These are phyloP conservation scores for Periconia macrospinosa DNA, from an alignment of 2,329 filamentous ascomycete species.

Conservation along the genomic window DNA sequence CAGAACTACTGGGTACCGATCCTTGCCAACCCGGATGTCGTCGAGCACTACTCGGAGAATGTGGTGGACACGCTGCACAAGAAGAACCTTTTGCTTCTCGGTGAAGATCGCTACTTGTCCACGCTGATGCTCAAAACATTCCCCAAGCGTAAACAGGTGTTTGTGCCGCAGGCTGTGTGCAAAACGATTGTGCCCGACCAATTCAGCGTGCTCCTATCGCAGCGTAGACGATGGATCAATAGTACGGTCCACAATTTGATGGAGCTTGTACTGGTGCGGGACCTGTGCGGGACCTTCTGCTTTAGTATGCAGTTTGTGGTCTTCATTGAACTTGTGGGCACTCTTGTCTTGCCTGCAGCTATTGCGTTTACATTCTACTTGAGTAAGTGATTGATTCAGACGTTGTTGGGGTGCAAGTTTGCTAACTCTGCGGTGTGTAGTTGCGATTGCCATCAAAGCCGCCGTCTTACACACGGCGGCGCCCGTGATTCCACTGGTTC, in stretches of 20 bases:
- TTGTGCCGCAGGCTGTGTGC: constrained; percentile 97
- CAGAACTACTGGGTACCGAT: constrained; percentile 99
- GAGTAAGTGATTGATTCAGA: constrained; percentile 57
- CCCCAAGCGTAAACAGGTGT: constrained; percentile 98
- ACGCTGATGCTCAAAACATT: constrained; percentile 99
- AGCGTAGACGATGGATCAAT: constrained; percentile 98
- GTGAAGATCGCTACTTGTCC: constrained; percentile 92
- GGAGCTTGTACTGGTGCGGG: constrained; percentile 92
- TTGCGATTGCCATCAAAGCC: constrained; percentile 81
- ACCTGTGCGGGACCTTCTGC: constrained; percentile 98
- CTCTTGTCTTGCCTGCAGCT: constrained; percentile 89
- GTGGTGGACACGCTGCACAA: constrained; percentile 98
- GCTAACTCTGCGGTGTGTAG: constrained; percentile 49
- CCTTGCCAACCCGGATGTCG: constrained; percentile 94
- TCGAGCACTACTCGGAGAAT: constrained; percentile 99
- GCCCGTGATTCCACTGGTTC: constrained; percentile 86
- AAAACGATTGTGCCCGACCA: constrained; percentile 95
- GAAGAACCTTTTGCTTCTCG: constrained; percentile 89
- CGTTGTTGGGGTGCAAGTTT: not conserved
- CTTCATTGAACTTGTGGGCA: constrained; percentile 92
- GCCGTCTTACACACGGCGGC: constrained; percentile 58
- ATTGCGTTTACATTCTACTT: constrained; percentile 98
- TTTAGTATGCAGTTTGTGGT: constrained; percentile 99
- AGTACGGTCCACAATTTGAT: constrained; percentile 98
- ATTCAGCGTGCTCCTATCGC: constrained; percentile 89